phyloP scores from a whole-genome alignment of 2,329 filamentous ascomycete species.

The Ophiostoma triangulosporum region DNA sequence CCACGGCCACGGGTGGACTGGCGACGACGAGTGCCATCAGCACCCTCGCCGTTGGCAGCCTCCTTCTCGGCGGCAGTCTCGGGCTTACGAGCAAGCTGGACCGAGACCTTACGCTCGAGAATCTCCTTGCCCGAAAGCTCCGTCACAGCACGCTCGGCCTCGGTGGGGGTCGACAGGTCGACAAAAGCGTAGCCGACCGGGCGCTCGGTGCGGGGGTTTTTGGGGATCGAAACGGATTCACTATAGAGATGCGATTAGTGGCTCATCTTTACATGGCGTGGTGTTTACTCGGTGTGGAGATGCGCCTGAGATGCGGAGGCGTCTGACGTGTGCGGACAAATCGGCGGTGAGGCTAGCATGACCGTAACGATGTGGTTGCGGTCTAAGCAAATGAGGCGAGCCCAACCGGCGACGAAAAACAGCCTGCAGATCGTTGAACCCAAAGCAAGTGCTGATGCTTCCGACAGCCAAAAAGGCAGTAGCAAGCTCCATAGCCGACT shows the following conservation, averaged over 20 bases:
- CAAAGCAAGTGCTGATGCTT: background rate
- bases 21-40: constrained; percentile 50
- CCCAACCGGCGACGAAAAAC: background rate
- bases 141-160: constrained; percentile 88
- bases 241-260: constrained; percentile 30
- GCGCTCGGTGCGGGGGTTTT: constrained; percentile 97
- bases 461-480: background rate
- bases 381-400: background rate
- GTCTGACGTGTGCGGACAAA: background rate
- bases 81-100: constrained; percentile 95
- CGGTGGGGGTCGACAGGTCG: constrained; percentile 84
- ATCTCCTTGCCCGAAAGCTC: constrained; percentile 97
- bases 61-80: constrained; percentile 76
- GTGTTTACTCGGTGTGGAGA: too few relatives aligned
- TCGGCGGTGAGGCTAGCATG: background rate
- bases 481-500: background rate
- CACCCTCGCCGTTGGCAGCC: constrained; percentile 61
- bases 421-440: background rate
- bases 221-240: constrained; percentile 97
- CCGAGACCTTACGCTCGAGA: constrained; percentile 95
- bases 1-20: constrained; percentile 53
- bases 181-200: constrained; percentile 98
- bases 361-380: background rate
- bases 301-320: background rate
- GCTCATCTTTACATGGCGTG: background rate